Percentiles rank a stretch among this genome's conserved stretches.
These are phyloP conservation scores for Anethum foeniculum DNA, from an alignment of 140 eudicot species.

Conservation along the genomic window DNA sequence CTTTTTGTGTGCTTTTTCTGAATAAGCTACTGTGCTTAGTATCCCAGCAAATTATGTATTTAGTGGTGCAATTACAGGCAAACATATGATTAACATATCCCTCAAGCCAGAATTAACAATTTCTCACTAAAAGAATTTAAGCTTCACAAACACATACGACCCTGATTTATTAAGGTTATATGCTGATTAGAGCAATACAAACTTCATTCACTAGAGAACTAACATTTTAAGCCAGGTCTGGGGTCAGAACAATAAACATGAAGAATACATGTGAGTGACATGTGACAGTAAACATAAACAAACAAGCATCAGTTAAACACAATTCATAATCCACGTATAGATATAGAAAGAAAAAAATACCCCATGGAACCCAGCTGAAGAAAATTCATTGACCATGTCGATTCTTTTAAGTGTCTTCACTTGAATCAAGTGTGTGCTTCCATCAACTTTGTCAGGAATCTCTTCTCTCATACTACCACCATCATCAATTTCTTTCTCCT, in stretches of 20 bases:
- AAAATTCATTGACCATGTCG: constrained; percentile 24
- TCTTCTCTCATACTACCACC: constrained; percentile 37
- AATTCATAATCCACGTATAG: not conserved
- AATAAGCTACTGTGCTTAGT: not conserved
- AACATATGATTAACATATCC: not conserved
- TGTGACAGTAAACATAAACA: not conserved
- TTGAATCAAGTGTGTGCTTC: constrained; percentile 20
- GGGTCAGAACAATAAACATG: not conserved
- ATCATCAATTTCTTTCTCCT: constrained; percentile 27
- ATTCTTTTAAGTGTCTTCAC: constrained; percentile 21
- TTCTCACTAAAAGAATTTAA: not conserved
- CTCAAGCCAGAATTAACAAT: not conserved
- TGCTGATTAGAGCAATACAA: not conserved
- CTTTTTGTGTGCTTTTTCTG: not conserved
- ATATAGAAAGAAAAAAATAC: constrained; percentile 7
- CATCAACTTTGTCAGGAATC: constrained; percentile 30
- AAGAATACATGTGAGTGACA: not conserved
- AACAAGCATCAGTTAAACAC: not conserved
- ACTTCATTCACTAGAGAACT: not conserved
- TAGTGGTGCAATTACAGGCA: not conserved
- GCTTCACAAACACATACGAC: not conserved
- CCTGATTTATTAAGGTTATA: not conserved
- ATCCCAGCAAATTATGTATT: not conserved
- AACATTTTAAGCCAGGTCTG: not conserved
- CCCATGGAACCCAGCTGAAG: constrained; percentile 28